These are phyloP conservation scores for Nakazawaea holstii DNA, from an alignment of 805 yeast species.

Conservation along the genomic window DNA sequence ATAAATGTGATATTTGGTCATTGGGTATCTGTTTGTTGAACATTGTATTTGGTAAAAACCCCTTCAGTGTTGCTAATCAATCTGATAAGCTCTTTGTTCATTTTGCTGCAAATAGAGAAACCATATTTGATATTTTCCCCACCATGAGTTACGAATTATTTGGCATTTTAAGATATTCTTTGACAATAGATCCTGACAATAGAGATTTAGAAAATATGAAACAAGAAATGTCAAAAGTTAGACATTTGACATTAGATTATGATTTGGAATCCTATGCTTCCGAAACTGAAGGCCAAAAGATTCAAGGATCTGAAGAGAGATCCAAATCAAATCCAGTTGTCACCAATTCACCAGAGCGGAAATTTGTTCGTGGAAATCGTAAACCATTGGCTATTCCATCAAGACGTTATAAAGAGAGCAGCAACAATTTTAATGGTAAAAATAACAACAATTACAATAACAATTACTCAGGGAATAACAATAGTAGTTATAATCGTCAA, in stretches of 20 bases:
- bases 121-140: constrained; percentile 87
- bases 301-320: constrained; percentile 12
- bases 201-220: constrained; percentile 62
- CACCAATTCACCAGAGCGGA: constrained; percentile 11
- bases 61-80: constrained; percentile 76
- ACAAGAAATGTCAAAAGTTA: constrained; percentile 51
- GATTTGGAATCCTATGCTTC: constrained; percentile 32
- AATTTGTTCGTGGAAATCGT: constrained; percentile 36
- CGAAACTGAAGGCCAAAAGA: neutral
- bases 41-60: constrained; percentile 82
- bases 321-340: constrained; percentile 12
- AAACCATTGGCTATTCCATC: constrained; percentile 66
- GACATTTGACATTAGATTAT: constrained; percentile 79
- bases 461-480: neutral
- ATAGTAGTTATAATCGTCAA: constrained; percentile 47
- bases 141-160: constrained; percentile 83
- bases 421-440: constrained; percentile 14
- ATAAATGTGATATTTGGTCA: constrained; percentile 86
- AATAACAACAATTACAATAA: constrained; percentile 11
- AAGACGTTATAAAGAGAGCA: constrained; percentile 25
- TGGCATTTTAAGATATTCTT: constrained; percentile 69
- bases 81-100: constrained; percentile 79
- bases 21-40: constrained; percentile 79
- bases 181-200: constrained; percentile 84
- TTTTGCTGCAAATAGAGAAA: constrained; percentile 83